Conservation (phyloP, 768 basidiomycete genomes). For the Naganishia randhawae region DNA sequence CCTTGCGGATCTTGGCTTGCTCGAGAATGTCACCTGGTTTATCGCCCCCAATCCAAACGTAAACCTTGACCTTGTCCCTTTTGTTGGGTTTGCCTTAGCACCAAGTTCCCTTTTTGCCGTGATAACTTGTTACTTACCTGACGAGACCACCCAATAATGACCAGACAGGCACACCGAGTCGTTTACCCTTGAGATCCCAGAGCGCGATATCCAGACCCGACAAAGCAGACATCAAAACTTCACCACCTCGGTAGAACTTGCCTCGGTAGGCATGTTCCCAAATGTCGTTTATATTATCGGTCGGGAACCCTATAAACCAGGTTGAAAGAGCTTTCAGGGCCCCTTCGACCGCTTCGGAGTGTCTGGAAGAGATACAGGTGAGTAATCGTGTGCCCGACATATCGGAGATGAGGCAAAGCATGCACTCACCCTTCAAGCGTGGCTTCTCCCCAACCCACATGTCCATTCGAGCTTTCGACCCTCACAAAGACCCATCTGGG, state of each 20-base stretch:
- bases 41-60: slow-evolving; percentile 52
- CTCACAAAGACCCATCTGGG: slow-evolving; percentile 69
- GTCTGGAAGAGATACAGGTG: slow-evolving; percentile 33
- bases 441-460: slow-evolving; percentile 68
- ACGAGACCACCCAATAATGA: slow-evolving; percentile 69
- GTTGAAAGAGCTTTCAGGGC: slow-evolving; percentile 59
- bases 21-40: slow-evolving; percentile 46
- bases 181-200: slow-evolving; percentile 57
- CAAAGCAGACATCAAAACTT: slow-evolving; percentile 62
- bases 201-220: slow-evolving; percentile 42
- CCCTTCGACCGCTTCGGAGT: slow-evolving; percentile 69
- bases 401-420: neutral
- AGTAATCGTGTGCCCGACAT: neutral
- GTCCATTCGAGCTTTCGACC: slow-evolving; percentile 59
- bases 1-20: slow-evolving; percentile 47
- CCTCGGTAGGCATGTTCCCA: slow-evolving; percentile 61
- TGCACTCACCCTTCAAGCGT: slow-evolving; percentile 59
- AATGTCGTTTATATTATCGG: slow-evolving; percentile 33
- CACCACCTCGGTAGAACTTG: slow-evolving; percentile 70
- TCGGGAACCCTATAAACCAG: slow-evolving; percentile 56
- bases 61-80: too few relatives aligned
- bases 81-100: too few relatives aligned
- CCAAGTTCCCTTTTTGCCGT: too few relatives aligned
- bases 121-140: too few relatives aligned
- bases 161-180: slow-evolving; percentile 63